Evolutionary conservation across 2,329 filamentous ascomycete species (phyloP).

Genomic region (Colletotrichum sp.): DNA sequence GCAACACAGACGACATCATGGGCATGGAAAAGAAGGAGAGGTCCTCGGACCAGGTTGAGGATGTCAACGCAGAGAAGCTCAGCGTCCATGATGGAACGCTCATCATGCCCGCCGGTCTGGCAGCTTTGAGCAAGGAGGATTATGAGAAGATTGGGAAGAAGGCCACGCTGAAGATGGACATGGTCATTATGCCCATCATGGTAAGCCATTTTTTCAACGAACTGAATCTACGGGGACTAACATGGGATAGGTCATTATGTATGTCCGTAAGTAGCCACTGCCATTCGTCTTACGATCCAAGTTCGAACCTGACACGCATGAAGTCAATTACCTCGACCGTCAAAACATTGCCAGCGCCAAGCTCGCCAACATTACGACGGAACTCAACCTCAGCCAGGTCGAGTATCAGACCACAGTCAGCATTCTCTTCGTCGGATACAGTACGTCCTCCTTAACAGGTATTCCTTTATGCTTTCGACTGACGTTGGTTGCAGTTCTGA

Average conservation of each 20-base stretch:
- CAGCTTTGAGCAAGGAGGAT: slow-evolving; percentile 21
- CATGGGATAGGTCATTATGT: slow-evolving; percentile 23
- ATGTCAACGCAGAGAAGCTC: neutral
- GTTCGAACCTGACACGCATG: neutral
- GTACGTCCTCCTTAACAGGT: neutral
- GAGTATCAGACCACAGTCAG: slow-evolving; percentile 44
- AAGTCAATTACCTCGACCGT: slow-evolving; percentile 30
- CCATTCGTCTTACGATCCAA: fast-evolving
- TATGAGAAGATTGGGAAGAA: slow-evolving; percentile 20
- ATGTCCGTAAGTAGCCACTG: slow-evolving; percentile 12
- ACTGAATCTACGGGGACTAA: neutral
- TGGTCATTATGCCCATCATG: slow-evolving; percentile 25
- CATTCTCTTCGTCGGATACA: slow-evolving; percentile 39
- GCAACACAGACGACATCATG: neutral
- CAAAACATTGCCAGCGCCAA: slow-evolving; percentile 35
- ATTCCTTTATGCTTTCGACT: neutral
- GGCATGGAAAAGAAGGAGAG: neutral
- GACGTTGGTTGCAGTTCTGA: slow-evolving; percentile 23
- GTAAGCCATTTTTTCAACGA: neutral
- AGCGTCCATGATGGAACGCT: neutral
- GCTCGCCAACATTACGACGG: slow-evolving; percentile 32
- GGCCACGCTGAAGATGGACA: slow-evolving; percentile 24
- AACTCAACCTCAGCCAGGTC: slow-evolving; percentile 31
- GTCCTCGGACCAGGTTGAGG: slow-evolving; percentile 6
- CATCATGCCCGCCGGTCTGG: slow-evolving; percentile 24